These are phyloP conservation scores for Phaeosphaeriaceae sp. DNA, from an alignment of 2,329 filamentous ascomycete species.

Conservation along the genomic window DNA sequence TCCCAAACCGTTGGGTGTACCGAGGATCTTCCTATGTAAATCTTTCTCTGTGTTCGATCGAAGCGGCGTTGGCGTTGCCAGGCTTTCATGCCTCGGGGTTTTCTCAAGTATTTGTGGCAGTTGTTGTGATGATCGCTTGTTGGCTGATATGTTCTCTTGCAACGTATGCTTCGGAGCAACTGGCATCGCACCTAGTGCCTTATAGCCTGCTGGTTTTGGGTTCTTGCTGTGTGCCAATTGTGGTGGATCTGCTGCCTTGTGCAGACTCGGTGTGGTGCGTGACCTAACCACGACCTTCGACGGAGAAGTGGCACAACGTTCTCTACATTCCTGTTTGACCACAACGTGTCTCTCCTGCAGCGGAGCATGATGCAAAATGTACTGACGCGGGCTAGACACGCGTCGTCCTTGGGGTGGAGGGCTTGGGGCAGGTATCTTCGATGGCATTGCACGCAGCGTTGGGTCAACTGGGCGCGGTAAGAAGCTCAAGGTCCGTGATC, in stretches of 20 bases:
- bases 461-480: conserved; percentile 34
- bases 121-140: conserved; percentile 19
- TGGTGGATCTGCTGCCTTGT: conserved; percentile 17
- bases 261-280: conserved; percentile 39
- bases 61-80: conserved; percentile 23
- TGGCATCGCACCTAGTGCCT: conserved; percentile 13
- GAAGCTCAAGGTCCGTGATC: conserved; percentile 42
- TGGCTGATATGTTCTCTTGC: conserved; percentile 31
- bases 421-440: conserved; percentile 41
- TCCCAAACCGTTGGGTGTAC: conserved; percentile 26
- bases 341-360: conserved; percentile 26
- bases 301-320: conserved; percentile 9
- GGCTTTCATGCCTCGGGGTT: conserved; percentile 23
- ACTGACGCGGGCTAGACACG: conserved; percentile 37
- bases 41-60: conserved; percentile 23
- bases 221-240: conserved; percentile 20
- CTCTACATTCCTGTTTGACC: conserved; percentile 22
- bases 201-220: conserved; percentile 24
- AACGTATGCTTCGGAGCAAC: conserved; percentile 15
- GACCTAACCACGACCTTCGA: conserved; percentile 31
- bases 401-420: conserved; percentile 25
- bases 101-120: conserved; percentile 29
- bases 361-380: conserved; percentile 17
- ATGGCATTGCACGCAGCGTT: conserved; percentile 13
- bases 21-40: conserved; percentile 24